A percentile compares a stretch with the other conserved stretches of the same genome.
phyloP scores from a whole-genome alignment of 768 basidiomycete species.

The Suillus spraguei region DNA sequence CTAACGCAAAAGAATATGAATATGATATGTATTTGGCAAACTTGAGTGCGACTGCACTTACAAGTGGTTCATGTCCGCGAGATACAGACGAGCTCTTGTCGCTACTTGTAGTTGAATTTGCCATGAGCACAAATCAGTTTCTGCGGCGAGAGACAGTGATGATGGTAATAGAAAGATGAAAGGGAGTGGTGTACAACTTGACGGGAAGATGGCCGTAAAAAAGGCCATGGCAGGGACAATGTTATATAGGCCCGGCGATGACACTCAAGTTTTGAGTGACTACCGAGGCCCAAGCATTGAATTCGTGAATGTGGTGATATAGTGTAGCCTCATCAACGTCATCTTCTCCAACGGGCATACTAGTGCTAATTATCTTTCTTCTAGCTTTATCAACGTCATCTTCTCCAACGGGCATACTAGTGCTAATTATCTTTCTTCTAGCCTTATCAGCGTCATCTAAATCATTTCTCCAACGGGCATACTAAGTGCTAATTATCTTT shows the following conservation, averaged over 20 bases:
- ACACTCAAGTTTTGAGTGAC: too few species aligned
- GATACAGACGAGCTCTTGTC: constrained; percentile 46
- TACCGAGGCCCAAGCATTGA: too few species aligned
- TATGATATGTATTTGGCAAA: constrained; percentile 9
- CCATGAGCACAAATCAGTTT: constrained; percentile 20
- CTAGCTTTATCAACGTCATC: too few species aligned
- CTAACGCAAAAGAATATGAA: constrained; percentile 29
- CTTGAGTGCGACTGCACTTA: constrained; percentile 34
- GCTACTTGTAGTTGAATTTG: constrained; percentile 26
- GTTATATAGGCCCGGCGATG: too few species aligned
- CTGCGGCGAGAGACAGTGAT: not conserved
- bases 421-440: too few species aligned
- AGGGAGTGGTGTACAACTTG: not conserved
- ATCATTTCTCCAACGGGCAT: too few species aligned
- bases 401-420: too few species aligned
- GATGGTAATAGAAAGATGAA: constrained; percentile 1
- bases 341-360: not conserved
- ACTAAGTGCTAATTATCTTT: too few species aligned
- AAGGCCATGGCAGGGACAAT: too few species aligned
- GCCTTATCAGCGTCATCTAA: too few species aligned
- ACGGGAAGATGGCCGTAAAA: not conserved
- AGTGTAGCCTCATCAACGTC: not conserved
- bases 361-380: not conserved
- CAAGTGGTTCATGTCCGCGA: constrained; percentile 61
- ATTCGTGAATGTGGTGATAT: too few species aligned